phyloP scores from a whole-genome alignment of 768 basidiomycete genomes.

The Phaeotremella skinneri region DNA sequence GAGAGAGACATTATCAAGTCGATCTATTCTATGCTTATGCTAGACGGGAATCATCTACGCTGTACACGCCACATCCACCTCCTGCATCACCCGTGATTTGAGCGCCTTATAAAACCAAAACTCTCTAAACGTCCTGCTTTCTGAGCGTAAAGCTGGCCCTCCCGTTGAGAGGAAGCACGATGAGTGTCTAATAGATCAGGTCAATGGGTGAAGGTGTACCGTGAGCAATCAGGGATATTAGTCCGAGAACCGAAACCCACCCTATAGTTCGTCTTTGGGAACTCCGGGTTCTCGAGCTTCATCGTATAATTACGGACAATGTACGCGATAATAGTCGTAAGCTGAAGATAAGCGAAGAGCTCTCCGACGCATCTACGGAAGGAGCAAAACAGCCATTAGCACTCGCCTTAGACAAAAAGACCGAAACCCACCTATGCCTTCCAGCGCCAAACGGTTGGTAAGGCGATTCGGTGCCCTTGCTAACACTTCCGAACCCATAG shows the following conservation, averaged over 20 bases:
- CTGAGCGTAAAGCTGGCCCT: constrained; percentile 34
- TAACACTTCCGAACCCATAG: constrained; percentile 91
- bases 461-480: constrained; percentile 92
- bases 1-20: too few species aligned
- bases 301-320: constrained; percentile 75
- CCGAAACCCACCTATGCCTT: constrained; percentile 89
- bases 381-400: too few species aligned
- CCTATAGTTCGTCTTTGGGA: constrained; percentile 87
- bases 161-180: constrained; percentile 67
- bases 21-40: too few species aligned
- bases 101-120: too few species aligned
- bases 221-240: background rate
- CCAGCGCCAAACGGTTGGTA: constrained; percentile 99
- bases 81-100: too few species aligned
- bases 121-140: constrained; percentile 24
- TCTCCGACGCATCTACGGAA: constrained; percentile 41
- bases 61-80: too few species aligned
- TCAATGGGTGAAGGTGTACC: background rate
- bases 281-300: constrained; percentile 60
- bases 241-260: constrained; percentile 56
- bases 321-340: constrained; percentile 76
- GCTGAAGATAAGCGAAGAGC: constrained; percentile 91
- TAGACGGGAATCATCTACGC: too few species aligned
- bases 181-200: constrained; percentile 69
- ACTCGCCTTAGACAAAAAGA: too few species aligned